Evolutionary conservation across 306 rosid species (phyloP), one percentile per base, ranked within the genome.

Genomic region (Glycine tomentella): DNA sequence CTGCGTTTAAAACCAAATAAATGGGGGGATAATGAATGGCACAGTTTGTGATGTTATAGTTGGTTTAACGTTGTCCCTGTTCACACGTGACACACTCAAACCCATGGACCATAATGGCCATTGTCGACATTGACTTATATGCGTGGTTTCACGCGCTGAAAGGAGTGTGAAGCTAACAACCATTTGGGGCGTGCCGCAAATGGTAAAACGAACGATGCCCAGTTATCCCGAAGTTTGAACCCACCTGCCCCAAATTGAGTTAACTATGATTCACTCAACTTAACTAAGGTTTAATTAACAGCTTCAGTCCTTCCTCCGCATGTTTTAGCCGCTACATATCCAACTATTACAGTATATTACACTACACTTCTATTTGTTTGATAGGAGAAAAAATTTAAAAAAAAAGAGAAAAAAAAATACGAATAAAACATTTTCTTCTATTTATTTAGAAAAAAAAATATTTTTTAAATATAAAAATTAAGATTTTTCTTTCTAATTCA

Each of bases 31-130:
- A 59, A 20, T 59, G 25, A 58, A 17, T 16, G 8, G 64, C 34
- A 62, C 2, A 36, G 17, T 63, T 63, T 34, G 14, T 14, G 10
- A 65, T 42, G 51, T 65, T 8, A 67, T 25, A 13, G 33, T 3
- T 14, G 14, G 58, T 34, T 72, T 52, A 72, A 58, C 44, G 56
- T 59, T 45, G 79, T 59, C 69, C 57, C 31, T 45, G 79, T 75
- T 75, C 56, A 62, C 70, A 59, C 70, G 79, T 61, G 58, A 75
- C 59, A 46, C 45, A 25, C 70, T 75, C 33, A 75, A 75, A 42
- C 2, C 68, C 34, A 42, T 51, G 81, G 52, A 59, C 9, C 46
- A 42, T 42, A 42, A 42, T 42, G 46, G 46, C 46, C 46, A 42
- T 6, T 42, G 46, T 42, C 46, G 46, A 42, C 46, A 7, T 7